These are phyloP conservation scores for Glonium stellatum DNA, from an alignment of 495 filamentous ascomycete species.

Conservation along the genomic window DNA sequence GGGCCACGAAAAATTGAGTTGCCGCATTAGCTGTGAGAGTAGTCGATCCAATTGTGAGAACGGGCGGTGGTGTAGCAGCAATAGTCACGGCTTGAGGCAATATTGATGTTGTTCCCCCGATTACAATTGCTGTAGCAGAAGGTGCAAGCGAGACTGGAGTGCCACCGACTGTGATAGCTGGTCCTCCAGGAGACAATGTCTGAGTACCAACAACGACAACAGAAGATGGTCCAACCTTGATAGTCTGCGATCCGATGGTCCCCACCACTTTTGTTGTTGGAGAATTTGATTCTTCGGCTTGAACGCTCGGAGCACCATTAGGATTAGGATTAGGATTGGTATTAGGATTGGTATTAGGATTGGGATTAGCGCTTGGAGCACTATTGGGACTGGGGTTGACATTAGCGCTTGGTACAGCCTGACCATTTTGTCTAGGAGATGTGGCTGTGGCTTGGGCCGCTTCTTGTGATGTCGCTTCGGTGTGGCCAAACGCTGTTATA, in stretches of 20 bases:
- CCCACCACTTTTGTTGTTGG: too few species aligned
- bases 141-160: constrained; percentile 27
- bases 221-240: constrained; percentile 16
- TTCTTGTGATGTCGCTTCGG: not conserved
- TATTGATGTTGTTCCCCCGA: constrained; percentile 8
- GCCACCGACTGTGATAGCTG: constrained; percentile 25
- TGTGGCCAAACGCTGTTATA: not conserved
- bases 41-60: constrained; percentile 30
- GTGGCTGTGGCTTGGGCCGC: not conserved
- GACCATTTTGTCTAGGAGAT: not conserved
- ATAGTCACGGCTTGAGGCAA: constrained; percentile 4
- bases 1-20: constrained; percentile 32
- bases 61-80: constrained; percentile 23
- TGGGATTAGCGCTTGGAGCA: not conserved
- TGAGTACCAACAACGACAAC: constrained; percentile 24
- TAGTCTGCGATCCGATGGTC: constrained; percentile 14
- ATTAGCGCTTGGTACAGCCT: not conserved
- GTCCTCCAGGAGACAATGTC: constrained; percentile 26
- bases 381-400: too few species aligned
- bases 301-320: not conserved
- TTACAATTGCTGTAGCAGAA: constrained; percentile 15
- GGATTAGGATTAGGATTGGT: too few species aligned
- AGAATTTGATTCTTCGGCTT: not conserved
- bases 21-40: constrained; percentile 34
- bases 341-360: too few species aligned